Percentiles rank a stretch among this genome's conserved stretches.
phyloP scores from a whole-genome alignment of 2,329 filamentous ascomycete genomes.

The Sclerotinia borealis region DNA sequence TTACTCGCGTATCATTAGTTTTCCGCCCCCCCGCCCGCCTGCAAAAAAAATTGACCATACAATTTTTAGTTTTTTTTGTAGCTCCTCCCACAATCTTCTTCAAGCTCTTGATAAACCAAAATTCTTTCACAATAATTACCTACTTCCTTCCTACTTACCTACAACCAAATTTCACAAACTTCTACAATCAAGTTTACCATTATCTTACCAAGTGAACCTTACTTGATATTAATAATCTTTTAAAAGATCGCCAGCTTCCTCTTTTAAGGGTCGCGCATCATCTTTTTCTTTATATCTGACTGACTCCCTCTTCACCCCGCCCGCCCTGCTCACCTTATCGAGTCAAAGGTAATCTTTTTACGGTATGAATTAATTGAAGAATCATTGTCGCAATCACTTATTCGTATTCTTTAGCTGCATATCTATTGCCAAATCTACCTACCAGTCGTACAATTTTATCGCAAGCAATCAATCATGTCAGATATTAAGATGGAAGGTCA shows the following conservation, averaged over 20 bases:
- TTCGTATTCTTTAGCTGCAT: background rate
- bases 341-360: constrained; percentile 9
- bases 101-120: background rate
- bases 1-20: constrained; percentile 5
- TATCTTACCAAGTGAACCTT: too few species aligned
- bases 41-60: constrained; percentile 7
- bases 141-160: too few species aligned
- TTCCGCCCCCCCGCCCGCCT: too few species aligned
- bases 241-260: background rate
- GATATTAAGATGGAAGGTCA: constrained; percentile 12
- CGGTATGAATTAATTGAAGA: background rate
- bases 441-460: background rate
- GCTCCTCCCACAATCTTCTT: background rate
- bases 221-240: background rate
- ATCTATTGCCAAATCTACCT: background rate
- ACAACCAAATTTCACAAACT: background rate
- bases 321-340: constrained; percentile 23
- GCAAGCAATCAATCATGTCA: constrained; percentile 9
- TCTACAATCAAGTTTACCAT: background rate
- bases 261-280: background rate
- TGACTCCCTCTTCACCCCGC: constrained; percentile 28
- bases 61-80: background rate
- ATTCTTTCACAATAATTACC: background rate
- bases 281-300: constrained; percentile 12
- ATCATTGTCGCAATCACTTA: constrained; percentile 2